These are phyloP conservation scores for Stellera chamaejasme DNA, from an alignment of 345 rosid species.

Conservation along the genomic window DNA sequence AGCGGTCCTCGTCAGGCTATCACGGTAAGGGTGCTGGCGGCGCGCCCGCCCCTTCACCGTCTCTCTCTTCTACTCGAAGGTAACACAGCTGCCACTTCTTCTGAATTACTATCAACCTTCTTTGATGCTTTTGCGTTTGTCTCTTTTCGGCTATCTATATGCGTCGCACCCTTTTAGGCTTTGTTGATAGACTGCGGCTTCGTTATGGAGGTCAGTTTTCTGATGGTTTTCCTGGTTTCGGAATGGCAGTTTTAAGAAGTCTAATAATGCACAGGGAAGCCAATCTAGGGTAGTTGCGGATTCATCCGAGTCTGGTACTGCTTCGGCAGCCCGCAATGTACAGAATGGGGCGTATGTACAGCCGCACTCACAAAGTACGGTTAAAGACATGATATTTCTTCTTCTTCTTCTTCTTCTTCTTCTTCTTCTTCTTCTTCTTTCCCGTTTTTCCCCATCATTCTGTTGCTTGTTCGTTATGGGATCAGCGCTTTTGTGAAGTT, in stretches of 20 bases:
- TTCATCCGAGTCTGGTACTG: conserved; percentile 30
- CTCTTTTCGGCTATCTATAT: neutral
- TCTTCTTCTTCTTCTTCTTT: no score
- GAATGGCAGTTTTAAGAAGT: conserved; percentile 55
- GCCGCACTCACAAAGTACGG: conserved; percentile 50
- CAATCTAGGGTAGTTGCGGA: conserved; percentile 48
- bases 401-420: neutral
- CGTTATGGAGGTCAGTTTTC: neutral
- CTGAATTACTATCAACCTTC: neutral
- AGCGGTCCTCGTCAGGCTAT: conserved; percentile 57
- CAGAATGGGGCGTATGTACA: conserved; percentile 54
- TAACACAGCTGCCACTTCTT: conserved; percentile 9
- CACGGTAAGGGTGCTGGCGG: conserved; percentile 73
- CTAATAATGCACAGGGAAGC: conserved; percentile 61
- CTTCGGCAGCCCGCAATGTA: conserved; percentile 28
- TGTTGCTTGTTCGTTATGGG: neutral
- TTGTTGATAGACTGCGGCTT: neutral
- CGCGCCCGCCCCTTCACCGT: conserved; percentile 61
- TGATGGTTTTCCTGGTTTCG: neutral
- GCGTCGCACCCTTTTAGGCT: conserved; percentile 6
- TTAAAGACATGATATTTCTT: neutral
- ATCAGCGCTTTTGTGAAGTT: neutral
- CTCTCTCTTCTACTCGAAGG: conserved; percentile 57
- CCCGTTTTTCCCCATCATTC: neutral
- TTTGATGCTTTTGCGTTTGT: neutral